Percentiles rank a stretch among this genome's conserved stretches.
These are phyloP conservation scores for Rhynchospora pubera DNA, from an alignment of 176 grass and related monocot species.

Conservation along the genomic window DNA sequence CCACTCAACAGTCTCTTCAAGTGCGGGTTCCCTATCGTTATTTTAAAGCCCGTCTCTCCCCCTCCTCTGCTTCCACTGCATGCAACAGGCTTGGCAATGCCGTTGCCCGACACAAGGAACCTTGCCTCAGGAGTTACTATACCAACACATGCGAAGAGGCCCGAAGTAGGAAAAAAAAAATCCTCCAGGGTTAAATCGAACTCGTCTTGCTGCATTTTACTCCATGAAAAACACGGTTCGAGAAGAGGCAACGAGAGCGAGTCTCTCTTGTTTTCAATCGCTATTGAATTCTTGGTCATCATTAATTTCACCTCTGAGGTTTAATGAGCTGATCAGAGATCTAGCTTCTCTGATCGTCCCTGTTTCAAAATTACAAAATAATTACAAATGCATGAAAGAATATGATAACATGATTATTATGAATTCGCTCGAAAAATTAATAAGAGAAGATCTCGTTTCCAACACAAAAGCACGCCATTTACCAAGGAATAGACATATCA, in stretches of 20 bases:
- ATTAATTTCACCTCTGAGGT: slow-evolving; percentile 28
- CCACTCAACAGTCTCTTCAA: slow-evolving; percentile 58
- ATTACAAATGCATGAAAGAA: background rate
- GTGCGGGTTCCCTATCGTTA: slow-evolving; percentile 56
- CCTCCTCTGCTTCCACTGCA: slow-evolving; percentile 3
- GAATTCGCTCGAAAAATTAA: background rate
- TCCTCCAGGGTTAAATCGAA: slow-evolving; percentile 28
- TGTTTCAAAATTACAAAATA: background rate
- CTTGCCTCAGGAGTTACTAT: slow-evolving; percentile 25
- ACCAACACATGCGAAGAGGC: slow-evolving; percentile 46
- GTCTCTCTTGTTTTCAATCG: slow-evolving; percentile 42
- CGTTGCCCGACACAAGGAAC: background rate
- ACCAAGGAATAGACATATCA: too few species aligned
- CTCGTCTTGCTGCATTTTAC: slow-evolving; percentile 6
- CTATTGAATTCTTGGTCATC: slow-evolving; percentile 34
- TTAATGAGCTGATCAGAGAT: background rate
- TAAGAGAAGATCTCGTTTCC: background rate
- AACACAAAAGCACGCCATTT: too few species aligned
- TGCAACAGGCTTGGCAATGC: background rate
- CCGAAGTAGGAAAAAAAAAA: slow-evolving; percentile 28
- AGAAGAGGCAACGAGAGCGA: slow-evolving; percentile 19
- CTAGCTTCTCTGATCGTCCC: background rate
- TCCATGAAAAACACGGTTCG: slow-evolving; percentile 30
- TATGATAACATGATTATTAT: background rate
- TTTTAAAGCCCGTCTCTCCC: slow-evolving; percentile 13